Conservation (phyloP, 164 flowering plant species). For the Vitis labrusca region DNA sequence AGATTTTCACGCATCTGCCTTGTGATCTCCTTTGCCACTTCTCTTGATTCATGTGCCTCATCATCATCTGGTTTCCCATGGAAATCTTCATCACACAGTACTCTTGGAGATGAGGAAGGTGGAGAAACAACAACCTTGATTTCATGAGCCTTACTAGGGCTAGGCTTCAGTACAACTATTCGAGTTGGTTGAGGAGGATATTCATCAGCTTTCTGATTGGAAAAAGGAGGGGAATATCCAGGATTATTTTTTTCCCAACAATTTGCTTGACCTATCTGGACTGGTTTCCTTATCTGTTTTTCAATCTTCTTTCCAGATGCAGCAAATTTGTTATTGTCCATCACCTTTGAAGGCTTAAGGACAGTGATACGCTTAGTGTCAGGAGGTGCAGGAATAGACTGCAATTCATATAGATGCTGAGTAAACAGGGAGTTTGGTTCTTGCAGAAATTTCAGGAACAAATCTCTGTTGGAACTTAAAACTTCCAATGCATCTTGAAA, state of each 20-base stretch:
- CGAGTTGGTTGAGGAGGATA: conserved; percentile 49
- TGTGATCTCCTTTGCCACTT: conserved; percentile 67
- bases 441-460: conserved; percentile 76
- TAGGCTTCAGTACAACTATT: conserved; percentile 76
- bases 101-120: conserved; percentile 43
- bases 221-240: conserved; percentile 25
- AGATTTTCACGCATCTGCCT: conserved; percentile 59
- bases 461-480: conserved; percentile 72
- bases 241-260: conserved; percentile 33
- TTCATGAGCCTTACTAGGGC: conserved; percentile 56
- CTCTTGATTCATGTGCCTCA: conserved; percentile 54
- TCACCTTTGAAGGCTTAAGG: conserved; percentile 74
- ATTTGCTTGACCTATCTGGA: conserved; percentile 28
- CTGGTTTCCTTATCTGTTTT: conserved; percentile 34
- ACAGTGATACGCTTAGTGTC: conserved; percentile 85
- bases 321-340: conserved; percentile 32
- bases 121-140: conserved; percentile 48
- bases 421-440: conserved; percentile 77
- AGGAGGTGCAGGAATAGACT: conserved; percentile 51
- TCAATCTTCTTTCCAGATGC: conserved; percentile 33
- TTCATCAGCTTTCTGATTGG: conserved; percentile 34
- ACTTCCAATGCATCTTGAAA: conserved; percentile 90
- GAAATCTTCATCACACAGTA: conserved; percentile 29
- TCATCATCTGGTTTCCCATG: conserved; percentile 47
- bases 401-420: conserved; percentile 44